A percentile compares a stretch with the other conserved stretches of the same genome.
phyloP scores from a whole-genome alignment of 1,139 yeast species.

The Candida dubliniensis region DNA sequence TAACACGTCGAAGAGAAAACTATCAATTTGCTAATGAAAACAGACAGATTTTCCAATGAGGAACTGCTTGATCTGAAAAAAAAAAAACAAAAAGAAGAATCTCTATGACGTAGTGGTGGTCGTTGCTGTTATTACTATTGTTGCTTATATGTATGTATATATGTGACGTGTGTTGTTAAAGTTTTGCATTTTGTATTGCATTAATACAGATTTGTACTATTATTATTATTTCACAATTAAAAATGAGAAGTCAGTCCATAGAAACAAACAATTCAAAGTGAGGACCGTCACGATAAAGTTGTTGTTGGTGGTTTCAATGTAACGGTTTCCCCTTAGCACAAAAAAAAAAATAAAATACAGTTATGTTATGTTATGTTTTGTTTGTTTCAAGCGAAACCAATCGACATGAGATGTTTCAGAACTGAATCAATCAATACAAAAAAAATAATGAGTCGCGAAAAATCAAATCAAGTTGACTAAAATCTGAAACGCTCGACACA shows the following conservation, averaged over 20 bases:
- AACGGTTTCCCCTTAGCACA: too few species aligned
- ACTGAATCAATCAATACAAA: not conserved
- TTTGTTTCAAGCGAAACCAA: not conserved
- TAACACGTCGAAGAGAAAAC: constrained; percentile 75
- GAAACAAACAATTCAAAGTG: too few species aligned
- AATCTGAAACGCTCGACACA: too few species aligned
- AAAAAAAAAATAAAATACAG: too few species aligned
- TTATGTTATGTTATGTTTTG: not conserved
- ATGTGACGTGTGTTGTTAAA: not conserved
- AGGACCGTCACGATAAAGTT: not conserved
- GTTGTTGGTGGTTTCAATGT: not conserved
- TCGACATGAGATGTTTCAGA: not conserved
- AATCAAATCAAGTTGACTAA: too few species aligned
- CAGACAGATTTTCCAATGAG: constrained; percentile 11
- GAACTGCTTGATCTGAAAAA: not conserved
- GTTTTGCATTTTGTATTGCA: constrained; percentile 1
- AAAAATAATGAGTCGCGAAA: too few species aligned
- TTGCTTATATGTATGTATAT: not conserved
- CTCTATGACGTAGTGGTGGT: too few species aligned
- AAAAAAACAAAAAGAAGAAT: too few species aligned
- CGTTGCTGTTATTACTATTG: not conserved
- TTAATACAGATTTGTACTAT: constrained; percentile 2
- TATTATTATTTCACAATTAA: not conserved
- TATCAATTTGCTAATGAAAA: constrained; percentile 38
- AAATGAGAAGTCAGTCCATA: not conserved